phyloP scores from a whole-genome alignment of 371 early-diverging fungal species.

The Capniomyces stellatus region DNA sequence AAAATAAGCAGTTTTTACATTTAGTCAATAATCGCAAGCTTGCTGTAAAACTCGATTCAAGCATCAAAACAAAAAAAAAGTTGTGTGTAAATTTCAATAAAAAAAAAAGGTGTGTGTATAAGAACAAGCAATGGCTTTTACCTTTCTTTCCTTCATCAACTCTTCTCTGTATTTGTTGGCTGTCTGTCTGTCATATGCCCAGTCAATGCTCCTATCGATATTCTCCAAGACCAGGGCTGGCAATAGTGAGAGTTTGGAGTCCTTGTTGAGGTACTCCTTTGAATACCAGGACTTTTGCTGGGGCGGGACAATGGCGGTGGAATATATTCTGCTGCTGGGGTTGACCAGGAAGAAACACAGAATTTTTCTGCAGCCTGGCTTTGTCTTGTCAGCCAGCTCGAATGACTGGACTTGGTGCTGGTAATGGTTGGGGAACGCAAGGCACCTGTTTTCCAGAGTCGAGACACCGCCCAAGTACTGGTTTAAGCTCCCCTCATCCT shows the following conservation, averaged over 20 bases:
- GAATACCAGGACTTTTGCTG: constrained; percentile 1
- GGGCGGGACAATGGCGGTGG: constrained; percentile 2
- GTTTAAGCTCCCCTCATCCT: constrained; percentile 1
- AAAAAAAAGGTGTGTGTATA: not conserved
- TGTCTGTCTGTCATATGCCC: not conserved
- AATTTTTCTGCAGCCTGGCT: constrained; percentile 2
- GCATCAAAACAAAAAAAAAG: not conserved
- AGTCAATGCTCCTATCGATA: not conserved
- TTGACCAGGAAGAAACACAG: constrained; percentile 2
- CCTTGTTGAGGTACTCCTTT: not conserved
- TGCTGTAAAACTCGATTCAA: not conserved
- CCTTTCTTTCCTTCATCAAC: constrained; percentile 3
- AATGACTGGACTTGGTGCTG: constrained; percentile 27
- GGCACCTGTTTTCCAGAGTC: constrained; percentile 6
- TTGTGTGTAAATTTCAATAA: no score
- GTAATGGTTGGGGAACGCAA: constrained; percentile 42
- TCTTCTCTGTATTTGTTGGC: not conserved
- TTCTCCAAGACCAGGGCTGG: not conserved
- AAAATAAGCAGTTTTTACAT: not conserved
- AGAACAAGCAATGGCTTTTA: not conserved
- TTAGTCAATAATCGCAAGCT: not conserved
- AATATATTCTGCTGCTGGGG: not conserved
- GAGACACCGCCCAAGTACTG: not conserved
- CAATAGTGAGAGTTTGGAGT: not conserved
- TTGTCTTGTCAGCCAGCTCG: not conserved